Evolutionary conservation across 805 yeast species (phyloP), one percentile per base, ranked within the genome.

Genomic region (Suhomyces faveliae): DNA sequence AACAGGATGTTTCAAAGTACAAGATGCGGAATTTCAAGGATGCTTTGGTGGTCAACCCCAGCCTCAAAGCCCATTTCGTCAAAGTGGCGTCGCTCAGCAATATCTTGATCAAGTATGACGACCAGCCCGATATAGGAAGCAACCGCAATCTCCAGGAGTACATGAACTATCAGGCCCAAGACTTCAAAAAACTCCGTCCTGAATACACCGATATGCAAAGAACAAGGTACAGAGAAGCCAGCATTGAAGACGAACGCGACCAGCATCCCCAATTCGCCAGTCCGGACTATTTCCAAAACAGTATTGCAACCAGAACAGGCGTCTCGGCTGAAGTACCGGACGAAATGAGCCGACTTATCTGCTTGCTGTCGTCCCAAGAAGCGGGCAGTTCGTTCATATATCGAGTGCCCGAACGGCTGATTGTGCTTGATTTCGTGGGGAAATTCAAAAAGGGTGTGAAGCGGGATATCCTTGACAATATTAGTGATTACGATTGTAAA

Each of bases 361-460:
- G 62, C 33, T 46, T 62, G 47, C 52, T 61, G 3, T 47, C 47
- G 13, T 48, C 50, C 23, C 45, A 48, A n/a, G 51, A 49, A 12
- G 45, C 52, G 20, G 53, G 55, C 19, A 47, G 13, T 8, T 74
- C 80, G 29, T 74, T 79, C 29, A 73, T 87, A 0, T 85, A 83
- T 63, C 69, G 85, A 47, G 62, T 89, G 4, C 87, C 89, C 1
- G 94, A 86, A 52, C 75, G 76, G 38, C 83, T 85, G 57, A 74
- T 89, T 5, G 64, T 85, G 37, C 65, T 87, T 25, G 92, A 88
- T 62, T 89, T 89, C 58, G 62, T 85, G 27, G 77, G 77, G 17
- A 80, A 77, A 23, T 78, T 40, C 1, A 22, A 30, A 17, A 44
- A 41, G 12, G 23, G 21, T 13, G 57, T 51, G 29, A 51, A 40